Base-by-base conservation (phyloP, 1,284 basidiomycete genomes). In the Termitomyces sp. region DNA sequence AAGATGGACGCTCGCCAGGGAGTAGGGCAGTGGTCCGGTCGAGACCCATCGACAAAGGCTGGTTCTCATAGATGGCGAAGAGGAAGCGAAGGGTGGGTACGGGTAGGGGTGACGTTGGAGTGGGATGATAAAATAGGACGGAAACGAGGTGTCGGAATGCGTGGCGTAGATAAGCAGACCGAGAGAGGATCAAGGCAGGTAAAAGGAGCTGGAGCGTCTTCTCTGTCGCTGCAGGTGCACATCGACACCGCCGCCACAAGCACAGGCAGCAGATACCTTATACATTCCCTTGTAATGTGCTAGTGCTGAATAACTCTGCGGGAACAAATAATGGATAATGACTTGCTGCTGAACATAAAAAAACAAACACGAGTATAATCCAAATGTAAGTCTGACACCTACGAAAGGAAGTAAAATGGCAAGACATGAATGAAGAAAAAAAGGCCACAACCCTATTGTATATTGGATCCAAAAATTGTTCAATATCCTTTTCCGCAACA, bases 21-120 rank as follows among this genome's bases (percentile, higher is more conserved):
- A 98, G 79, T 6, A 98, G 80, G 0, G 94, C 93, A 2, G 91
- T 89, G 0, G 94, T 96, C 92, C 92, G 98, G 71, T 98, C 89
- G 40, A 91, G 77, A 2, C 86, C 88, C 76, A 91, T 80, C 89
- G 89, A 92, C 95, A 95, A 98, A 4, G 95, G 82, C 73, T 98
- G 94, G 69, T 97, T 98, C 70, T 98, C 94, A 67, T 92, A 89
- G 30, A 97, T 73, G 36, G 88, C 91, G 67, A 94, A 94, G 40
- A 90, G 76, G 73, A 94, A 94, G 44, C 90, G 87, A 24, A 92
- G 67, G 9, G 74, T 68, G 44, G 73, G 66, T 52, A 70, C 69
- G 46, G 76, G 64, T 47, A 69, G 58, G 12, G 71, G 59, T 0
- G 72, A 63, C 3, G 73, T 68, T 10, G 67, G 59, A 21, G 72